These are phyloP conservation scores for Colletotrichum sp. DNA, from an alignment of 2,329 filamentous ascomycete species.

Conservation along the genomic window DNA sequence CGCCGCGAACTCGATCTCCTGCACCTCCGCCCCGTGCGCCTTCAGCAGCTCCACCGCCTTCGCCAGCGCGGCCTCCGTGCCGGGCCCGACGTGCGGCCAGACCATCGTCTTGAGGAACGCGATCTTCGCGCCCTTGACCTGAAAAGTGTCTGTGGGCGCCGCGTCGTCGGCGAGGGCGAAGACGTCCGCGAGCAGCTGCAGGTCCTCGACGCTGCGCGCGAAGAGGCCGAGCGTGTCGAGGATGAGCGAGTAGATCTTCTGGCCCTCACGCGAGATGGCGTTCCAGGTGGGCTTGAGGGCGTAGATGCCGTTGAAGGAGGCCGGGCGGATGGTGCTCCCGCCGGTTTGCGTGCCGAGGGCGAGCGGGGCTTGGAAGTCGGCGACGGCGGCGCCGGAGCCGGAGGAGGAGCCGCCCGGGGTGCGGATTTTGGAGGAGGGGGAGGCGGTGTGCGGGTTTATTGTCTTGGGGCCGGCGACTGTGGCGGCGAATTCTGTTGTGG, in stretches of 20 bases:
- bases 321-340: slow-evolving; percentile 68
- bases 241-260: slow-evolving; percentile 61
- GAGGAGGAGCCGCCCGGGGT: slow-evolving; percentile 73
- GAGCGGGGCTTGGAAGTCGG: slow-evolving; percentile 66
- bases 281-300: slow-evolving; percentile 72
- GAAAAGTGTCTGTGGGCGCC: slow-evolving; percentile 27
- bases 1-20: slow-evolving; percentile 57
- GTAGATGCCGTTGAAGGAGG: slow-evolving; percentile 68
- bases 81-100: slow-evolving; percentile 52
- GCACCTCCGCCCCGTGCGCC: slow-evolving; percentile 55
- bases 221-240: slow-evolving; percentile 69
- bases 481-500: slow-evolving; percentile 69
- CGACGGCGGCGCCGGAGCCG: slow-evolving; percentile 70
- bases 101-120: slow-evolving; percentile 58
- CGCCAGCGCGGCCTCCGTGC: slow-evolving; percentile 46
- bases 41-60: slow-evolving; percentile 43
- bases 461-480: slow-evolving; percentile 58
- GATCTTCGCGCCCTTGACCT: slow-evolving; percentile 54
- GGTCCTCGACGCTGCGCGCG: slow-evolving; percentile 60
- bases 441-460: slow-evolving; percentile 61
- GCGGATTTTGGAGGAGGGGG: slow-evolving; percentile 51
- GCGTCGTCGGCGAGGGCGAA: slow-evolving; percentile 61
- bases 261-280: slow-evolving; percentile 64
- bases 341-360: slow-evolving; percentile 70
- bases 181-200: slow-evolving; percentile 58